Evolutionary conservation across 2,329 filamentous ascomycete species (phyloP), one percentile per base, ranked within the genome.

Genomic region (Cladosporium oxysporum): DNA sequence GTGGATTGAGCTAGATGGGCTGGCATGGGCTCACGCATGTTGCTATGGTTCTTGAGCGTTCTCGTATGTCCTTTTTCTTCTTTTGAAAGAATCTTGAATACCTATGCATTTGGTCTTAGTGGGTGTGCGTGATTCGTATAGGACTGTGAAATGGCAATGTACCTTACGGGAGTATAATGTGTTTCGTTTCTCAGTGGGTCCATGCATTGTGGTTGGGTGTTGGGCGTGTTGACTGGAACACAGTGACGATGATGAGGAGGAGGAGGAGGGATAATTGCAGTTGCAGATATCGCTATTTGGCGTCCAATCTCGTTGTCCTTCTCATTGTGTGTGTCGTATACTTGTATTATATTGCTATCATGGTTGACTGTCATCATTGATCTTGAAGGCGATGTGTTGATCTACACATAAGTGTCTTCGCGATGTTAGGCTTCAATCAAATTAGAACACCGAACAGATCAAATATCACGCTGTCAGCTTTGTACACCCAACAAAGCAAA

Each of bases 21-120:
- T 57, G 29, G 53, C 5, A 18, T 52, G 49, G 49, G 28, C 4
- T 33, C 55, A 41, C 55, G 33, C 55, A 47, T 61, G n/a, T 61
- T 61, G 26, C 28, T 62, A 26, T 47, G 35, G 35, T 18, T 11
- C 23, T 21, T 63, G 61, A 63, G 61, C 61, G 61, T 63, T 63
- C 61, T 63, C 61, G 61, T 63, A 44, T 63, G 61, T 62, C 26
- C 18, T 31, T 16, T 26, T 11, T 28, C n/a, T 61, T 49, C 21
- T 61, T 31, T 12, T 31, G 53, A 16, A 58, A 58, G n/a, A 58
- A 18, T 12, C 55, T 31, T 58, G 55, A 21, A 37, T 23, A 35
- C 8, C 23, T 47, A 21, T 21, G n/a, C 8, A 18, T 47, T 18
- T 2, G 18, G 10, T 41, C 18, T 10, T n/a, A 18, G 21, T 21